Evolutionary conservation across 306 rosid species (phyloP).

Genomic region (Lupinus albus): DNA sequence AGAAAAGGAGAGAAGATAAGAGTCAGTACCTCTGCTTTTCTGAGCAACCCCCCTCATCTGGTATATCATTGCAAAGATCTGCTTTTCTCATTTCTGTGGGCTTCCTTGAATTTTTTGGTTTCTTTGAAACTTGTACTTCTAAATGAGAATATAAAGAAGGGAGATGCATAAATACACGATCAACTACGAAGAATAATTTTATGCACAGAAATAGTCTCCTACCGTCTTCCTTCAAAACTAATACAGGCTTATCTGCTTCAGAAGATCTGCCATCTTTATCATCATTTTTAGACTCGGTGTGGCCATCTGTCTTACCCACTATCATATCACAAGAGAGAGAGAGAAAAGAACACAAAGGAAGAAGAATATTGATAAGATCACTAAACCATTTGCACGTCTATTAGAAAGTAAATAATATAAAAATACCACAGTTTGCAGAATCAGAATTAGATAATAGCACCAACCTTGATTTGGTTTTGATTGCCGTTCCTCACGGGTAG

Average conservation of each 20-base stretch:
- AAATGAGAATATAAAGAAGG: constrained; percentile 35
- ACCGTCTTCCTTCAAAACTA: constrained; percentile 67
- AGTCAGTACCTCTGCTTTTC: constrained; percentile 73
- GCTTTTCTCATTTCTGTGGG: constrained; percentile 53
- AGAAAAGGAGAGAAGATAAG: constrained; percentile 35
- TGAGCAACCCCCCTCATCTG: constrained; percentile 66
- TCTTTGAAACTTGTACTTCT: constrained; percentile 34
- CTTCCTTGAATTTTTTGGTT: constrained; percentile 52
- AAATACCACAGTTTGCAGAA: constrained; percentile 15
- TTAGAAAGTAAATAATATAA: constrained; percentile 6
- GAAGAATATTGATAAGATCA: background rate
- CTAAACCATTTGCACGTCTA: constrained; percentile 30
- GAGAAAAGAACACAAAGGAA: constrained; percentile 17
- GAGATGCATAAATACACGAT: background rate
- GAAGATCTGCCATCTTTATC: constrained; percentile 42
- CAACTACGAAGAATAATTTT: constrained; percentile 21
- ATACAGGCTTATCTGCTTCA: constrained; percentile 50
- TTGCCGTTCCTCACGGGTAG: constrained; percentile 66
- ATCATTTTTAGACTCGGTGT: constrained; percentile 44
- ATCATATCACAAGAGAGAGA: constrained; percentile 24
- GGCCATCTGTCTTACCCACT: constrained; percentile 49
- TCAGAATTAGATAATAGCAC: constrained; percentile 33
- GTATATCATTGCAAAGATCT: constrained; percentile 54
- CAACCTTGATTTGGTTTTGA: constrained; percentile 76
- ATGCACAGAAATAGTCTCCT: constrained; percentile 21